phyloP scores from a whole-genome alignment of 1,284 basidiomycete genomes.

The Neonothopanus nambi region DNA sequence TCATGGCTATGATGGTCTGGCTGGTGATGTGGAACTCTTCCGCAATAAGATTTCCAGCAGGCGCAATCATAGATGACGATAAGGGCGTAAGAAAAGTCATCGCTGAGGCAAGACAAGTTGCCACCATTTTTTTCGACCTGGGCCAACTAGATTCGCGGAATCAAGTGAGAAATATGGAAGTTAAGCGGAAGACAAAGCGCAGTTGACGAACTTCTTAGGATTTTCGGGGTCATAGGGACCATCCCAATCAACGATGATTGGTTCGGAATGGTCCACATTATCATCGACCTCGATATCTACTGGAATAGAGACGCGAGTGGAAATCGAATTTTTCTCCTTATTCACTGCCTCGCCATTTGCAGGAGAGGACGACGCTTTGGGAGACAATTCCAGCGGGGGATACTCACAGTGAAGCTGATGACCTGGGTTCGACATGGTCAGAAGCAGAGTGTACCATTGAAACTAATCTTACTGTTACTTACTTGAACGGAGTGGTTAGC shows the following conservation, averaged over 20 bases:
- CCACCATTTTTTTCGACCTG: slow-evolving; percentile 14
- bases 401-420: no score
- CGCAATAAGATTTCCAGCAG: slow-evolving; percentile 12
- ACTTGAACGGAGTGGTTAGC: no score
- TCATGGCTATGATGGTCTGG: slow-evolving; percentile 9
- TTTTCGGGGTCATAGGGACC: slow-evolving; percentile 58
- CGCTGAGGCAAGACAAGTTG: slow-evolving; percentile 13
- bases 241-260: slow-evolving; percentile 53
- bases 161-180: not conserved
- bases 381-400: no score
- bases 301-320: no score
- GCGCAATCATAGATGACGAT: slow-evolving; percentile 16
- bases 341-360: no score
- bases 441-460: no score
- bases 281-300: not conserved
- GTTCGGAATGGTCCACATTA: slow-evolving; percentile 4
- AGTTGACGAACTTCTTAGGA: slow-evolving; percentile 51
- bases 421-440: no score
- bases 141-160: slow-evolving; percentile 10
- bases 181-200: not conserved
- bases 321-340: no score
- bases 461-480: no score
- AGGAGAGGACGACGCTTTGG: no score
- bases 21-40: slow-evolving; percentile 12
- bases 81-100: slow-evolving; percentile 16